Base-by-base conservation (phyloP, 2,329 filamentous ascomycete species). In the Hypomyces perniciosus region DNA sequence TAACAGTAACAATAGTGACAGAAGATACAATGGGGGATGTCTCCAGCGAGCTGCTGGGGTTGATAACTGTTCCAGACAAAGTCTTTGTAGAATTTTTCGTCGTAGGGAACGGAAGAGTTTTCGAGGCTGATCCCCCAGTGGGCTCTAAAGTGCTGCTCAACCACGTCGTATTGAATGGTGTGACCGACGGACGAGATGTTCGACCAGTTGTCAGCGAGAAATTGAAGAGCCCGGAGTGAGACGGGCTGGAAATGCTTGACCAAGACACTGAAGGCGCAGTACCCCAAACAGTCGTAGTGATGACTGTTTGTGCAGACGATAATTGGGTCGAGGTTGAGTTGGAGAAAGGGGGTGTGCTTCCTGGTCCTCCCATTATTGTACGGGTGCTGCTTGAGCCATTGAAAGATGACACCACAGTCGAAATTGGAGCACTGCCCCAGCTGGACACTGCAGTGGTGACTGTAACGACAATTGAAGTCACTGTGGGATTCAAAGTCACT, bases 241-340 rank as follows among this genome's bases (percentile, higher is more conserved):
- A 51, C 27, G 47, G 52, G 27, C 48, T 51, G 1, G 44, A 31
- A 26, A 48, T 54, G 12, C 34, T 35, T 12, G 52, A 51, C 5
- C 41, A 39, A 7, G 52, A 51, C 20, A 51, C 34, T 2, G 52
- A 51, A 9, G 48, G 40, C 5, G 51, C 52, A 27, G 54, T 41
- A 12, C 38, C 51, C 20, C 31, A 41, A 29, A 39, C 40, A 4
- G 46, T 46, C 8, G 35, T 46, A 6, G 52, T 55, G 6, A 30
- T 40, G 20, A 46, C 30, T 4, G 48, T 52, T 27, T 50, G 41
- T 13, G 30, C 30, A 3, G 48, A 50, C 29, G 48, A 41, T 6
- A 5, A n/a, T 12, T 10, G 31, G 28, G 28, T 35, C 20, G 29
- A 37, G 8, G 59, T 56, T 6, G 55, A 56, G 43, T 61, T 63